Conservation (phyloP, 2,329 filamentous ascomycete species). For the Trichoderma lentiforme region DNA sequence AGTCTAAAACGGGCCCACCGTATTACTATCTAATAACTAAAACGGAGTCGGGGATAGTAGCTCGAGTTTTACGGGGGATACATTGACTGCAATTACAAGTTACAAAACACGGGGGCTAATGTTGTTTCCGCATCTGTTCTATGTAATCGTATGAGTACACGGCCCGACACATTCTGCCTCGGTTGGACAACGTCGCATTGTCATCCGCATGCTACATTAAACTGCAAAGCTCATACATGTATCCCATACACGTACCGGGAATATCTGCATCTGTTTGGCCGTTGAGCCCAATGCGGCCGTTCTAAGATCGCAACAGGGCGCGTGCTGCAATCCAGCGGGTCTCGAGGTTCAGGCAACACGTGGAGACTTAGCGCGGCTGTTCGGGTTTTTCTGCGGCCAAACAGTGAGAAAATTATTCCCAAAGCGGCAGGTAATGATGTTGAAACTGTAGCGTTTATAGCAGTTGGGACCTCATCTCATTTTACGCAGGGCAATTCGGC, state of each 20-base stretch:
- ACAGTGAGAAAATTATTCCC: background rate
- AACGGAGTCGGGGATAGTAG: background rate
- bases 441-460: constrained; percentile 4
- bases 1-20: background rate
- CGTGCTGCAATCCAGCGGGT: background rate
- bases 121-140: background rate
- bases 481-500: background rate
- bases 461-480: background rate
- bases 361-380: background rate
- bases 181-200: background rate
- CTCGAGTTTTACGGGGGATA: background rate
- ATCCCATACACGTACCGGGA: background rate
- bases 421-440: background rate
- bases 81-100: background rate
- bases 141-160: background rate
- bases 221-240: background rate
- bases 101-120: background rate
- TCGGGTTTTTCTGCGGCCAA: constrained; percentile 3
- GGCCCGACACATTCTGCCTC: background rate
- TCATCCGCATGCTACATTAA: background rate
- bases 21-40: background rate
- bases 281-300: background rate
- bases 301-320: background rate
- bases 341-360: background rate
- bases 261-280: background rate